A percentile compares a stretch with the other conserved stretches of the same genome.
Evolutionary conservation across 106 monocot species (phyloP).

Genomic region (Acorus gramineus): DNA sequence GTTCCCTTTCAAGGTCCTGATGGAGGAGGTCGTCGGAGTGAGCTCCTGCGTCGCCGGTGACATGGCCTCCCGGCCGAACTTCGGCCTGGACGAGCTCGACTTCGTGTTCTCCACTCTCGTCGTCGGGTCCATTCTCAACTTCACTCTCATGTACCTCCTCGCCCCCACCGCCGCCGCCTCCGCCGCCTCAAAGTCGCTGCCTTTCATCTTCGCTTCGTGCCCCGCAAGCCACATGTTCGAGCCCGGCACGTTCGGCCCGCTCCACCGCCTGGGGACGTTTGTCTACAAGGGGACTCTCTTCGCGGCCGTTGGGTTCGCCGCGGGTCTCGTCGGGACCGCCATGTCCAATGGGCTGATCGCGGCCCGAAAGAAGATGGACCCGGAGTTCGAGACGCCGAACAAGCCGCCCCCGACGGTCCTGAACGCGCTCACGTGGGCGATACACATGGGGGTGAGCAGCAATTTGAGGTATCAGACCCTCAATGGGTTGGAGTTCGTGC

Average conservation of each 20-base stretch:
- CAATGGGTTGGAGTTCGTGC: slow-evolving; percentile 55
- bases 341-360: slow-evolving; percentile 60
- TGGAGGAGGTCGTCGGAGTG: too few relatives aligned
- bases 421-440: slow-evolving; percentile 64
- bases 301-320: slow-evolving; percentile 59
- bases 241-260: slow-evolving; percentile 39
- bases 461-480: slow-evolving; percentile 78
- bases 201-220: slow-evolving; percentile 20
- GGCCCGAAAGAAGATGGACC: slow-evolving; percentile 53
- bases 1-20: too few relatives aligned
- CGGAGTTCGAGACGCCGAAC: slow-evolving; percentile 55
- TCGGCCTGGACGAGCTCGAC: too few relatives aligned
- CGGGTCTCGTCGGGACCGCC: slow-evolving; percentile 58
- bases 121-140: too few relatives aligned
- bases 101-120: too few relatives aligned
- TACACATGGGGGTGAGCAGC: slow-evolving; percentile 74
- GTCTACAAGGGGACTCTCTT: slow-evolving; percentile 57
- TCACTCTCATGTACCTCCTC: slow-evolving; percentile 52
- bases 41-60: too few relatives aligned
- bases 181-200: slow-evolving; percentile 18
- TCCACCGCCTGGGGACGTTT: slow-evolving; percentile 37
- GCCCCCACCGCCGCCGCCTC: slow-evolving; percentile 41
- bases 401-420: slow-evolving; percentile 59
- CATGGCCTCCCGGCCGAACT: too few relatives aligned
- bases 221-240: slow-evolving; percentile 61